Evolutionary conservation across 2,329 filamentous ascomycete species (phyloP), one percentile per base, ranked within the genome.

Genomic region (Balansia obtecta): DNA sequence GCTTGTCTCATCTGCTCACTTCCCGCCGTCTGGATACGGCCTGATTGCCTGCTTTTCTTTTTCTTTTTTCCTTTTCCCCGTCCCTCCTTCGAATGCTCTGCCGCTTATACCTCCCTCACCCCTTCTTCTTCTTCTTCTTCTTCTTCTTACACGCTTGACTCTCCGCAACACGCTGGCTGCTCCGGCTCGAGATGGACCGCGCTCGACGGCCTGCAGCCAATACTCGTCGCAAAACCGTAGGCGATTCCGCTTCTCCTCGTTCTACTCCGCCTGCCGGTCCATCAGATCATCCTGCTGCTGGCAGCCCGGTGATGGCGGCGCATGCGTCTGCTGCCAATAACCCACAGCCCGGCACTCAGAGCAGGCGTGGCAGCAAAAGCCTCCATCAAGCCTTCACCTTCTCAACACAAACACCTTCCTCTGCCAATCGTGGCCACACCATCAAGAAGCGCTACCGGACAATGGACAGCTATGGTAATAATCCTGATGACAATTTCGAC

Each of bases 401-500:
- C 49, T 67, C 68, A 18, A 63, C 67, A 18, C 62, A 67, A 11
- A n/a, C n/a, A n/a, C n/a, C n/a, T n/a, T 59, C 56, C 22, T 57
- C 58, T 40, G 58, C 53, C 50, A 50, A 48, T 34, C 62, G 64
- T 46, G 54, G 56, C 51, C 53, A 57, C 52, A 62, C 55, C 57
- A 53, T 63, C 41, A 73, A 69, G 51, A 74, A 69, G 54, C 68
- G 73, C 32, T 69, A 67, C 47, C 68, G 69, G 46, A 70, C 67
- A 49, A 68, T 71, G 58, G 71, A 73, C n/a, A 65, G 58, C 53
- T 64, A 58, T 48, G 56, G 54, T 50, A 59, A 65, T 50, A 59
- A 65, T 33, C 60, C 58, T 43, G 58, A 63, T 50, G 68, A 64
- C 13, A 68, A 70, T n/a, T 72, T 73, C 43, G 74, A 76, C 20